phyloP scores from a whole-genome alignment of 1,284 basidiomycete genomes.

The Rhodotorula glutinis region DNA sequence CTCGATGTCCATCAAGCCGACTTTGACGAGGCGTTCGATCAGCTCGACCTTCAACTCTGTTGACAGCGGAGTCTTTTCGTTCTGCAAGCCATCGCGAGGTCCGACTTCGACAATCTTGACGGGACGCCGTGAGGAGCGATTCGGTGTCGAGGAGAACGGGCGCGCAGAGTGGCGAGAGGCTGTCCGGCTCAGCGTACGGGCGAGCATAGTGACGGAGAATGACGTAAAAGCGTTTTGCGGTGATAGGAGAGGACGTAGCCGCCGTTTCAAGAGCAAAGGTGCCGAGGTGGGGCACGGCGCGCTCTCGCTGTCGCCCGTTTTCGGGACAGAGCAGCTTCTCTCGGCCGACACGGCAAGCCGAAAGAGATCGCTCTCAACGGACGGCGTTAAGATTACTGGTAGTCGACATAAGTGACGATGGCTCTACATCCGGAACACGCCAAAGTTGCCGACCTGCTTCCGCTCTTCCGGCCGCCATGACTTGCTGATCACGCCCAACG shows the following conservation, averaged over 20 bases:
- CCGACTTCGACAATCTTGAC: constrained; percentile 79
- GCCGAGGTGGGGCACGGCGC: not conserved
- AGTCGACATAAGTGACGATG: too few species aligned
- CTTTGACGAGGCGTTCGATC: constrained; percentile 67
- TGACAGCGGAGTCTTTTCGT: constrained; percentile 63
- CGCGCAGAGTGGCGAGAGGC: too few species aligned
- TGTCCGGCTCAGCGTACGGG: not conserved
- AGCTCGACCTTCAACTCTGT: constrained; percentile 69
- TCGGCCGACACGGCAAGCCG: not conserved
- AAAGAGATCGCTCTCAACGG: too few species aligned
- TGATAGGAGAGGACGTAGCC: not conserved
- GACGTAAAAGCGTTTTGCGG: not conserved
- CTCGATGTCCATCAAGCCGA: constrained; percentile 75
- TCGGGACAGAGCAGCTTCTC: too few species aligned
- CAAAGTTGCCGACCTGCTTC: constrained; percentile 72
- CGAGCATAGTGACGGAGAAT: too few species aligned
- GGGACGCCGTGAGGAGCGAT: not conserved
- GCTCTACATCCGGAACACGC: constrained; percentile 80
- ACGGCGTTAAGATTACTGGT: too few species aligned
- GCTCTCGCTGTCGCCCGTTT: too few species aligned
- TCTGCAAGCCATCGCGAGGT: constrained; percentile 89
- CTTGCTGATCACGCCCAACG: constrained; percentile 64
- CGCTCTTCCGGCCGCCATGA: constrained; percentile 45
- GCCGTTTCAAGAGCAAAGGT: not conserved
- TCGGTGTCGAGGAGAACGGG: not conserved